These are phyloP conservation scores for Nitzschia sp. DNA, from an alignment of 108 stramenopile genomes.

Conservation along the genomic window DNA sequence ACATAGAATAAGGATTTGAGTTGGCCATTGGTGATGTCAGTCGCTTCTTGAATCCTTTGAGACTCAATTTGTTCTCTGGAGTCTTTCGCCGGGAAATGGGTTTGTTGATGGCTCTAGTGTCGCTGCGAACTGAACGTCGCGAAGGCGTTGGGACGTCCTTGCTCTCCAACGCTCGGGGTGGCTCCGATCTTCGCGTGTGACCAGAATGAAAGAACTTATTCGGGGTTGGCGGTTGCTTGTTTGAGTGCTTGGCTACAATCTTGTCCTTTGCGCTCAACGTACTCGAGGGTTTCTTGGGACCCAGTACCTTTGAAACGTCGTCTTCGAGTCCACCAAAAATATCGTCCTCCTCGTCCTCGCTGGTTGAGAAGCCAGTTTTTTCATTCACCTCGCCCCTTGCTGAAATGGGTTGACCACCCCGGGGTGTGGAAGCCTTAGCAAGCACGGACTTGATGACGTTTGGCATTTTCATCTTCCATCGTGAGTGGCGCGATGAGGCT, in stretches of 20 bases:
- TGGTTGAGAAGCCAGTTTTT: conserved; percentile 10
- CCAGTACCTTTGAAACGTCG: not conserved
- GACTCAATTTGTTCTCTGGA: not conserved
- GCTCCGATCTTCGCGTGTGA: conserved; percentile 5
- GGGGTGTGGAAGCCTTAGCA: conserved; percentile 28
- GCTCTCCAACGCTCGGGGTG: not conserved
- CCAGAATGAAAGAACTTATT: conserved; percentile 6
- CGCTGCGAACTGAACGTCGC: conserved; percentile 4
- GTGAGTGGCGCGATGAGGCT: not conserved
- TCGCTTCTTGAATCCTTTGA: not conserved
- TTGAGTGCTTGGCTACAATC: not conserved
- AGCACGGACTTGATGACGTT: conserved; percentile 31
- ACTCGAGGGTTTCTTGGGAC: conserved; percentile 10
- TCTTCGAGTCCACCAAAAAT: conserved; percentile 40
- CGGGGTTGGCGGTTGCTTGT: not conserved
- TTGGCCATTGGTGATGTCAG: conserved; percentile 4
- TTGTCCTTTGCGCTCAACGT: not conserved
- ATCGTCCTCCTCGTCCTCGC: conserved; percentile 34
- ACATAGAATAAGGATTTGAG: conserved; percentile 2
- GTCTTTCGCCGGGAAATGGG: not conserved
- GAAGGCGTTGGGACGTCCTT: not conserved
- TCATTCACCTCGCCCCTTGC: not conserved
- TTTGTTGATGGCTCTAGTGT: conserved; percentile 3
- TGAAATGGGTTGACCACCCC: not conserved
- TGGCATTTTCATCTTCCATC: conserved; percentile 25